Evolutionary conservation across 768 basidiomycete species (phyloP), one percentile per base, ranked within the genome.

Genomic region (Leucocoprinus sp.): DNA sequence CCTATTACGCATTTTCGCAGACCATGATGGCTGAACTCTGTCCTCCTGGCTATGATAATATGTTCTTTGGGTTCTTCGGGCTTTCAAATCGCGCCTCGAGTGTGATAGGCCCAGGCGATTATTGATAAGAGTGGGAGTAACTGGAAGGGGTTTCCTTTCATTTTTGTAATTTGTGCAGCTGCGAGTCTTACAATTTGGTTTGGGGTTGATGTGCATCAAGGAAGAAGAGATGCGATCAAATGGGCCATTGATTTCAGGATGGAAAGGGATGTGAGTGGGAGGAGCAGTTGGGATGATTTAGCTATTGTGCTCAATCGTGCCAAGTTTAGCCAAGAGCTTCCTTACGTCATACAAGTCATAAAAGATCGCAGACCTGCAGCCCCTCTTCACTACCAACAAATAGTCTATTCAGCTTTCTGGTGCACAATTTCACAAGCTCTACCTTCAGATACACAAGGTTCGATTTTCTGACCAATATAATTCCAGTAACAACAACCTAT

Each of bases 21-120:
- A 88, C 84, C 0, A 84, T 87, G 82, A 89, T 89, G 85, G 84
- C 85, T 0, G 90, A 93, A 60, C 74, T 93, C 9, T 80, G 84
- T 5, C 89, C 89, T 9, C 84, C 86, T 1, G 90, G 89, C 0
- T 92, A 86, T 56, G 89, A 92, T 54, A 87, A 89, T 57, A 89
- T 74, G 72, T 92, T 91, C 65, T 93, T 92, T 60, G 85, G 89
- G 2, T 72, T 93, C 18, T 92, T 86, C 53, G 86, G 85, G 6
- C 73, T 92, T 19, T 88, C 83, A 2, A 88, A 88, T 60, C 77
- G 85, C 9, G 85, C 85, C 0, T 88, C 84, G n/a, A 84, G 82
- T 2, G 86, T 89, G 76, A 79, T 91, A 35, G 89, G 88, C 0
- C 87, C 84, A 89, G 57, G 84, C 78, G 2, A 88, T 90, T 57